phyloP scores from a whole-genome alignment of 805 yeast genomes.

The Saccharomycopsis vini region DNA sequence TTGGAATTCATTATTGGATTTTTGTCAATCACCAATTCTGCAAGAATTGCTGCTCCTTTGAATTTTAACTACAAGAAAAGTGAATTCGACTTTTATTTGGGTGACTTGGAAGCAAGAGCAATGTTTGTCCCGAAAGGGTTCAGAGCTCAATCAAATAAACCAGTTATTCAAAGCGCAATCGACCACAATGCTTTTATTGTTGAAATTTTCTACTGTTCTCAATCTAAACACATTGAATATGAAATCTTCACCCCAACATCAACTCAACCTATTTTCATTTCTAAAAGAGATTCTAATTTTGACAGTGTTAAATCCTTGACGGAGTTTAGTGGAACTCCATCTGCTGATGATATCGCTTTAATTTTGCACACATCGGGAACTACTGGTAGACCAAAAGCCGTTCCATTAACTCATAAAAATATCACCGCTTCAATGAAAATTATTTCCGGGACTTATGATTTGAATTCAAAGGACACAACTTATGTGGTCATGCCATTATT shows the following conservation, averaged over 20 bases:
- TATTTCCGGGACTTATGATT: slow-evolving; percentile 48
- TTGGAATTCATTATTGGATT: slow-evolving; percentile 50
- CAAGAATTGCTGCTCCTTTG: slow-evolving; percentile 59
- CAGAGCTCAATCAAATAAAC: slow-evolving; percentile 14
- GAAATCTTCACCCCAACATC: slow-evolving; percentile 23
- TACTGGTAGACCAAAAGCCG: slow-evolving; percentile 70
- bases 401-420: slow-evolving; percentile 59
- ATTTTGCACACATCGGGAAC: slow-evolving; percentile 70
- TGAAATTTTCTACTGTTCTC: slow-evolving; percentile 40
- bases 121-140: slow-evolving; percentile 50
- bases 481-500: slow-evolving; percentile 70
- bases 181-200: slow-evolving; percentile 40
- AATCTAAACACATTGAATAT: slow-evolving; percentile 36
- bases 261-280: not conserved
- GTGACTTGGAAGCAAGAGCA: slow-evolving; percentile 49
- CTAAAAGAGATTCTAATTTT: not conserved
- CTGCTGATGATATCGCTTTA: slow-evolving; percentile 48
- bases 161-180: slow-evolving; percentile 41
- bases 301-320: not conserved
- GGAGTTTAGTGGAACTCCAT: slow-evolving; percentile 34
- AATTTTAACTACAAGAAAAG: slow-evolving; percentile 51
- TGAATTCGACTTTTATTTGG: slow-evolving; percentile 58
- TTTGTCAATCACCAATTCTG: slow-evolving; percentile 46
- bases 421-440: slow-evolving; percentile 51
- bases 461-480: slow-evolving; percentile 41